These are phyloP conservation scores for Trichosporon coremiiforme DNA, from an alignment of 1,284 basidiomycete genomes.

Conservation along the genomic window DNA sequence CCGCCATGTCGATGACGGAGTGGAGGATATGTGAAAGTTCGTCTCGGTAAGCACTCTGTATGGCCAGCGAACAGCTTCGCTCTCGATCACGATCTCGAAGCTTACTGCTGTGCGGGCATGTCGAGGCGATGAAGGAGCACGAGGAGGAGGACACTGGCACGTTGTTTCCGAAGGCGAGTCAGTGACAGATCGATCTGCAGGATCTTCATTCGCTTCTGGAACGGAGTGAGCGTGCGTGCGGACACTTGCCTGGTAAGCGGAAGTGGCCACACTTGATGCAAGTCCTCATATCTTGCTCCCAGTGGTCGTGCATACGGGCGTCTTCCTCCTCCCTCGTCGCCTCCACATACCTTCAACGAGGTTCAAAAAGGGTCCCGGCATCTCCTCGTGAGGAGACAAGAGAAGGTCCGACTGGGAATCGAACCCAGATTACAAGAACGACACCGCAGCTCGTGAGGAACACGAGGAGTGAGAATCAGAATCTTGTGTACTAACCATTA, in stretches of 20 bases:
- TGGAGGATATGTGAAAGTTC: background rate
- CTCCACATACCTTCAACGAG: too few species aligned
- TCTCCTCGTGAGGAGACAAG: background rate
- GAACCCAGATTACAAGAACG: slow-evolving; percentile 13
- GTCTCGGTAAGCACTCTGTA: background rate
- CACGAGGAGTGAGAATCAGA: background rate
- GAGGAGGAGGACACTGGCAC: background rate
- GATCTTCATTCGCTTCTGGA: background rate
- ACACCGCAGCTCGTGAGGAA: background rate
- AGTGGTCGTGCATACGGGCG: too few species aligned
- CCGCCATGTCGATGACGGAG: background rate
- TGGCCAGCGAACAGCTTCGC: background rate
- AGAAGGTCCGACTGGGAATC: slow-evolving; percentile 11
- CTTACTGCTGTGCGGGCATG: background rate
- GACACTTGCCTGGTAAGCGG: too few species aligned
- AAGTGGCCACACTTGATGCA: too few species aligned
- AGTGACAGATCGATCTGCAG: background rate
- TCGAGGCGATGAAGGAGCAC: background rate
- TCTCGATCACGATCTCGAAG: background rate
- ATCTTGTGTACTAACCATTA: slow-evolving; percentile 12
- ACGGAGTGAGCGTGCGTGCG: too few species aligned
- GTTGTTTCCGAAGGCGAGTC: background rate
- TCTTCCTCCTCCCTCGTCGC: too few species aligned
- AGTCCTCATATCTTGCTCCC: too few species aligned
- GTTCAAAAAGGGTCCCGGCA: background rate